Conservation (phyloP, 1,284 basidiomycete genomes). For the Puccinia triticina region DNA sequence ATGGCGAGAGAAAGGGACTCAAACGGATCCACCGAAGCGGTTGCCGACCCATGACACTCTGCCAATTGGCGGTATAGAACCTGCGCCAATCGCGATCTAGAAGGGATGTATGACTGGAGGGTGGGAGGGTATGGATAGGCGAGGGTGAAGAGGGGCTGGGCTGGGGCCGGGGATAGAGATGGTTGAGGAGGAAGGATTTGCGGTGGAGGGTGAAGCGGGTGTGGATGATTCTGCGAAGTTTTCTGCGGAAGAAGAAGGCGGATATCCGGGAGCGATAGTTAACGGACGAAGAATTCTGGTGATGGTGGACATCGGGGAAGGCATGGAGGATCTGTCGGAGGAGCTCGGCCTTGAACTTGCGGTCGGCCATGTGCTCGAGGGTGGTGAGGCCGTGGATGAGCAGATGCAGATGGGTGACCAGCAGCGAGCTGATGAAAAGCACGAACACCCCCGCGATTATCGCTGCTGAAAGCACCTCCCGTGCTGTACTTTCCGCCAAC, state of each 20-base stretch:
- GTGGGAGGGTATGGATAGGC: background rate
- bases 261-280: background rate
- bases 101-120: background rate
- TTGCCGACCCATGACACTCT: slow-evolving; percentile 6
- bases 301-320: background rate
- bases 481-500: background rate
- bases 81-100: background rate
- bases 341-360: background rate
- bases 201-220: background rate
- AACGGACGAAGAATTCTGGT: background rate
- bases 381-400: background rate
- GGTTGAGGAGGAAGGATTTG: background rate
- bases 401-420: background rate
- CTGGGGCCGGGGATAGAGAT: background rate
- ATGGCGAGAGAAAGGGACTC: too few relatives aligned
- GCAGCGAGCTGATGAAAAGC: background rate
- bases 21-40: background rate
- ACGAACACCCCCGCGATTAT: background rate
- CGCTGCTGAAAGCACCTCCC: background rate
- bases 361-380: slow-evolving; percentile 3
- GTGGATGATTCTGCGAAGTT: background rate
- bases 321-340: background rate
- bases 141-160: background rate
- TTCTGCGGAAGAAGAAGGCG: background rate
- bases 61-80: slow-evolving; percentile 10